Evolutionary conservation across 345 rosid species (phyloP).

Genomic region (Nasturtium officinale): DNA sequence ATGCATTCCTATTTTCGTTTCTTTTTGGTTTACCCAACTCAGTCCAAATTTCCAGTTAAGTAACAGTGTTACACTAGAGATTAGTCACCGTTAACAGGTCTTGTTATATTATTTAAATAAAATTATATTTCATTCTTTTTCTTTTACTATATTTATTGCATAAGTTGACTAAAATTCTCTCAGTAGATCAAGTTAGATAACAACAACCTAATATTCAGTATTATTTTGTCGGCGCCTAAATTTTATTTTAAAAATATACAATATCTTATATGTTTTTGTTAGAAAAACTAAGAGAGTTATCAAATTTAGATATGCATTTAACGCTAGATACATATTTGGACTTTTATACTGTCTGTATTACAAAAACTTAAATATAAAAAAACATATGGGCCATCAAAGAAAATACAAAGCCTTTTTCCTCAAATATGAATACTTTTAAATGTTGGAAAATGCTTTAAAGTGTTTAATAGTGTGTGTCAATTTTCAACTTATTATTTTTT

Average conservation of each 20-base stretch:
- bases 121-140: not conserved
- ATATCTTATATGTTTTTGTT: not conserved
- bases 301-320: conserved; percentile 1
- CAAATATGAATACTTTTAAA: conserved; percentile 14
- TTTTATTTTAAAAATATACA: not conserved
- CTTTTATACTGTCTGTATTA: conserved; percentile 1
- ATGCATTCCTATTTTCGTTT: not conserved
- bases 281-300: not conserved
- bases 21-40: not conserved
- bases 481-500: conserved; percentile 19
- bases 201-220: conserved; percentile 21
- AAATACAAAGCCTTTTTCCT: not conserved
- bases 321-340: not conserved
- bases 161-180: conserved; percentile 6
- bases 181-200: conserved; percentile 17
- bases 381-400: not conserved
- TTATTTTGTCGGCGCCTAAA: conserved; percentile 31
- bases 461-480: not conserved
- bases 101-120: not conserved
- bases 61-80: not conserved
- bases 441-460: not conserved
- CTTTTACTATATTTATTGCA: not conserved
- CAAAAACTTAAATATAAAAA: not conserved
- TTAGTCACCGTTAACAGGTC: too few species aligned
- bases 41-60: not conserved